phyloP scores from a whole-genome alignment of 1,284 basidiomycete genomes.

The Sporisorium reilianum region DNA sequence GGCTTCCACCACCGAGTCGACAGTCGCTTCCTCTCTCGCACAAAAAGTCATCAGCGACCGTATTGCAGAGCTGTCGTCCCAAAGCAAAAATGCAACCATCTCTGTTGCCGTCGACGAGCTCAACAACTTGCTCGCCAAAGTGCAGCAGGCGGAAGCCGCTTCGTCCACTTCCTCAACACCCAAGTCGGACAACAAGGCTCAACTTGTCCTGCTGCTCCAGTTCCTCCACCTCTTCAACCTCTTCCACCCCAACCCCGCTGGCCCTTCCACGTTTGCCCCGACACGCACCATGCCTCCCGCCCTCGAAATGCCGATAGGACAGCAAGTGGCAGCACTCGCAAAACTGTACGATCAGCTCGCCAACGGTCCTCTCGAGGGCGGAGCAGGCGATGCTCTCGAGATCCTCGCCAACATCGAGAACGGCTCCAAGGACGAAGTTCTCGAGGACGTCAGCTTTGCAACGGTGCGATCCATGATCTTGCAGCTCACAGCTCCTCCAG shows the following conservation, averaged over 20 bases:
- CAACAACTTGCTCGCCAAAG: conserved; percentile 29
- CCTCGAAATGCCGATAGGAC: conserved; percentile 45
- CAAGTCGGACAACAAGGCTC: conserved; percentile 24
- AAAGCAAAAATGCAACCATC: conserved; percentile 34
- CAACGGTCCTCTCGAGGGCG: conserved; percentile 46
- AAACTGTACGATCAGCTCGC: conserved; percentile 50
- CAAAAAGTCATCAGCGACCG: conserved; percentile 33
- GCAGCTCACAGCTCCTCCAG: conserved; percentile 45
- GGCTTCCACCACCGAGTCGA: neutral
- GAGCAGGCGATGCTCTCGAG: conserved; percentile 43
- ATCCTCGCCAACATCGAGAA: conserved; percentile 36
- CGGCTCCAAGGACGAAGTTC: conserved; percentile 35
- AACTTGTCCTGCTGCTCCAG: conserved; percentile 45
- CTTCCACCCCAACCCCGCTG: conserved; percentile 38
- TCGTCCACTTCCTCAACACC: conserved; percentile 4
- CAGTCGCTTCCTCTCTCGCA: conserved; percentile 19
- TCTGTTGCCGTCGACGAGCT: conserved; percentile 36
- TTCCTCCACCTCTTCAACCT: conserved; percentile 56
- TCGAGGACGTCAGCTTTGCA: conserved; percentile 36
- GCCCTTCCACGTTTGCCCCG: conserved; percentile 31
- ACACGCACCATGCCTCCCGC: conserved; percentile 30
- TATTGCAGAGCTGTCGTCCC: conserved; percentile 19
- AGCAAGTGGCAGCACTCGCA: conserved; percentile 41
- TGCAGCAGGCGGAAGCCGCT: conserved; percentile 23
- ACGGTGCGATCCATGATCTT: conserved; percentile 44